Evolutionary conservation across 164 flowering plant genomes (phyloP).

Genomic region (grape (Vitis vinifera)): ASM3070453v1 NC_081805.1:7369501-7370000

Average conservation of each 20-base stretch:
- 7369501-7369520: constrained; percentile 37
- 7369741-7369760: constrained; percentile 87
- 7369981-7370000: neutral
- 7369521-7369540: constrained; percentile 32
- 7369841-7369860: constrained; percentile 96
- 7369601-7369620: neutral
- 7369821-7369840: constrained; percentile 20
- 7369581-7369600: neutral
- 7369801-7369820: neutral
- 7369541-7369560: constrained; percentile 18
- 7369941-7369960: constrained; percentile 2
- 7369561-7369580: constrained; percentile 18
- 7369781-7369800: neutral
- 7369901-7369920: constrained; percentile 85
- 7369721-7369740: constrained; percentile 98
- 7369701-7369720: constrained; percentile 81
- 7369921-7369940: constrained; percentile 12
- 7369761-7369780: constrained; percentile 16
- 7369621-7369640: neutral
- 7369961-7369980: neutral
- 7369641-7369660: neutral
- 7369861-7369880: constrained; percentile 89
- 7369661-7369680: neutral
- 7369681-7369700: constrained; percentile 51
- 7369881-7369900: constrained; percentile 81